phyloP scores from a whole-genome alignment of 2,329 filamentous ascomycete genomes.

The Cercospora zeae-maydis region DNA sequence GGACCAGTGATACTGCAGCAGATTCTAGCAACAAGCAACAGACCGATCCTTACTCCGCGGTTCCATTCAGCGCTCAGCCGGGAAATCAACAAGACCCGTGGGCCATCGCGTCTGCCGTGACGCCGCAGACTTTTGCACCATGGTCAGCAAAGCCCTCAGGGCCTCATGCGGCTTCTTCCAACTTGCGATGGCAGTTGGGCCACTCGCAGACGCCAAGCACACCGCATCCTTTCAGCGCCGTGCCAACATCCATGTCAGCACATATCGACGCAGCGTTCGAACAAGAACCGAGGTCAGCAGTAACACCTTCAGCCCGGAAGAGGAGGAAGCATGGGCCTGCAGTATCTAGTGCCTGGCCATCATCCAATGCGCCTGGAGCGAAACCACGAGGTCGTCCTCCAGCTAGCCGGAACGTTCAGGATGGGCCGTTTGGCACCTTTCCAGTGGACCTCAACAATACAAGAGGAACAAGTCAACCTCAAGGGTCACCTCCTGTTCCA shows the following conservation, averaged over 20 bases:
- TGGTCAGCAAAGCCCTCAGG: conserved; percentile 39
- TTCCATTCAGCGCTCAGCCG: conserved; percentile 53
- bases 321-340: conserved; percentile 73
- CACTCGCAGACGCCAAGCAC: conserved; percentile 30
- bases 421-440: conserved; percentile 67
- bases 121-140: conserved; percentile 38
- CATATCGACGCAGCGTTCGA: conserved; percentile 48
- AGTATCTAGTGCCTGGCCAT: conserved; percentile 86
- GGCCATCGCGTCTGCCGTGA: conserved; percentile 41
- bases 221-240: conserved; percentile 73
- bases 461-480: conserved; percentile 18
- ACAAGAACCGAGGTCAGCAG: conserved; percentile 65
- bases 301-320: conserved; percentile 60
- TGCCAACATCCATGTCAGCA: conserved; percentile 54
- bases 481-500: conserved; percentile 11
- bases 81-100: conserved; percentile 54
- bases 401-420: conserved; percentile 62
- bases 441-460: conserved; percentile 54
- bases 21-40: conserved; percentile 21
- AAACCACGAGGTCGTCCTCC: conserved; percentile 79
- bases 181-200: conserved; percentile 36
- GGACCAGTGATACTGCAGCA: conserved; percentile 28
- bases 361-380: conserved; percentile 59
- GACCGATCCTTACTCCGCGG: conserved; percentile 30
- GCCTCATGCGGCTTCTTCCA: conserved; percentile 42